These are phyloP conservation scores for Annulohypoxylon stygium DNA, from an alignment of 495 filamentous ascomycete genomes.

Conservation along the genomic window DNA sequence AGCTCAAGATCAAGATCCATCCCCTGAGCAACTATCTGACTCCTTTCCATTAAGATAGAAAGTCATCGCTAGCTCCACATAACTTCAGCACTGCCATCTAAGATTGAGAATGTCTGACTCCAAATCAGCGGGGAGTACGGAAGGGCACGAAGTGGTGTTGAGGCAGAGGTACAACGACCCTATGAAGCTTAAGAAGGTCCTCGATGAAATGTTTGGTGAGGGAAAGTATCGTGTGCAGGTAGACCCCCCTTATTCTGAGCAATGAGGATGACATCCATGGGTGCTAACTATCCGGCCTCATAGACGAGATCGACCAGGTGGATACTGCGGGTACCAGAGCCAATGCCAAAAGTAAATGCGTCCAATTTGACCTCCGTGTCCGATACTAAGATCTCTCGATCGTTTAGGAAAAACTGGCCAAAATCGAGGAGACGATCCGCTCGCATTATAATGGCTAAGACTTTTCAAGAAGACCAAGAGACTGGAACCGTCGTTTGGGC, in stretches of 20 bases:
- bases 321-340: conserved; percentile 18
- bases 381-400: background rate
- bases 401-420: conserved; percentile 8
- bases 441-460: conserved; percentile 23
- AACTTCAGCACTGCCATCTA: background rate
- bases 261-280: background rate
- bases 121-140: background rate
- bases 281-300: background rate
- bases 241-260: background rate
- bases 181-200: conserved; percentile 22
- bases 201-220: conserved; percentile 27
- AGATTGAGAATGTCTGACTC: conserved; percentile 2
- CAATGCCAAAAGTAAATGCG: conserved; percentile 7
- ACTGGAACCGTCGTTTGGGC: background rate
- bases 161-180: conserved; percentile 37
- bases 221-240: conserved; percentile 32
- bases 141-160: conserved; percentile 25
- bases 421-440: conserved; percentile 16
- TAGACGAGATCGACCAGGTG: conserved; percentile 30
- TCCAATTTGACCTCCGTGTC: background rate
- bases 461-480: background rate
- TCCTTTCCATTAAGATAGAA: background rate
- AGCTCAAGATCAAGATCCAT: background rate
- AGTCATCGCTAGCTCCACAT: background rate
- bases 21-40: background rate